phyloP scores from a whole-genome alignment of 1,139 yeast genomes.

The Zhuliangozyma blackwelliae region DNA sequence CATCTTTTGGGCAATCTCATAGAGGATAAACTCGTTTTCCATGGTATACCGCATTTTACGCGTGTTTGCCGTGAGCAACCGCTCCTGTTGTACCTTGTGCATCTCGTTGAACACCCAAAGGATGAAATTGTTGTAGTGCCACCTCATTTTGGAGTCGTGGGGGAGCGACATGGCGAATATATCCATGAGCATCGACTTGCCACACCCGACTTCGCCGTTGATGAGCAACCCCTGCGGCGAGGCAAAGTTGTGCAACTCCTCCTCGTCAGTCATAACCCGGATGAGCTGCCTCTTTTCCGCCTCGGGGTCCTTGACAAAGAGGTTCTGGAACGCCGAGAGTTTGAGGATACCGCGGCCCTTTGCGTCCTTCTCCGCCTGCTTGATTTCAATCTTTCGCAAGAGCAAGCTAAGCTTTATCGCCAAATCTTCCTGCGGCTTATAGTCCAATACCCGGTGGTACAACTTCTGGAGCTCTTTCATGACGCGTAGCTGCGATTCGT shows the following conservation, averaged over 20 bases:
- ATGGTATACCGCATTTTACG: slow-evolving; percentile 29
- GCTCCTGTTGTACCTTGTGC: slow-evolving; percentile 47
- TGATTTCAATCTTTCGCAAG: slow-evolving; percentile 44
- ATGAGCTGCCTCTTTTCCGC: slow-evolving; percentile 35
- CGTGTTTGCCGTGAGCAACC: slow-evolving; percentile 29
- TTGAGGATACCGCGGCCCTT: slow-evolving; percentile 6
- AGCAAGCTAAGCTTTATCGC: slow-evolving; percentile 44
- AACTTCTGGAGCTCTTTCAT: slow-evolving; percentile 64
- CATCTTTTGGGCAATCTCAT: slow-evolving; percentile 67
- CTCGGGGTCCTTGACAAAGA: slow-evolving; percentile 26
- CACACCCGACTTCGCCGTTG: slow-evolving; percentile 76
- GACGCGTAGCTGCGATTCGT: slow-evolving; percentile 56
- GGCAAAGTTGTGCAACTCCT: slow-evolving; percentile 50
- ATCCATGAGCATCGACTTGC: slow-evolving; percentile 72
- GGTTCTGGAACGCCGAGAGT: slow-evolving; percentile 8
- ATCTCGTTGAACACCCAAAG: slow-evolving; percentile 64
- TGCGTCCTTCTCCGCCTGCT: slow-evolving; percentile 18
- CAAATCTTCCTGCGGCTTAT: slow-evolving; percentile 52
- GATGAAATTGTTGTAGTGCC: slow-evolving; percentile 71
- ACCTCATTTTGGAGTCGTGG: slow-evolving; percentile 57
- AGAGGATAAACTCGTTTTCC: slow-evolving; percentile 62
- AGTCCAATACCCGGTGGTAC: slow-evolving; percentile 56
- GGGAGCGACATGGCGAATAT: slow-evolving; percentile 66
- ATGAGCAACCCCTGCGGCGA: slow-evolving; percentile 64
- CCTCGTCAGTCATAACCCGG: slow-evolving; percentile 56